Evolutionary conservation across 2,329 filamentous ascomycete genomes (phyloP), one percentile per base, ranked within the genome.

Genomic region (Fusarium torreyae): DNA sequence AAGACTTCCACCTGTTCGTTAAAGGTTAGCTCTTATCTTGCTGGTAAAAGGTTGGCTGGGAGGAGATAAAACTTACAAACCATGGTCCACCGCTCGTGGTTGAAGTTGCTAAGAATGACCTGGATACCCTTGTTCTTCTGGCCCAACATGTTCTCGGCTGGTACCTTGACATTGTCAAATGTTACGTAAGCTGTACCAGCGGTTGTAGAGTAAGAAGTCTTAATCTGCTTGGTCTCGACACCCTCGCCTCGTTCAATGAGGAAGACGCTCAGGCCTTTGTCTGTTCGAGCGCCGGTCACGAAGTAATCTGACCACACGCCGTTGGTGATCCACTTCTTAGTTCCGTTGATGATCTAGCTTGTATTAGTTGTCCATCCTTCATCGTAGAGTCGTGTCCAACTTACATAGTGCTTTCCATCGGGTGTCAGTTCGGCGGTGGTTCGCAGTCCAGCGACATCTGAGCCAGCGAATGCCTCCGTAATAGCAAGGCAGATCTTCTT

Each of bases 401-500:
- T 69, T 87, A 86, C 80, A 77, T 92, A 94, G 80, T 90, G 86
- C 77, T 91, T 90, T 46, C 92, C 92, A 75, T 94, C 92, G 2
- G 89, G 81, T 0, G 91, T 93, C 83, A 94, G 93, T 71, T 86
- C 86, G 2, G 92, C 93, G 0, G 92, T 96, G 0, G 93, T 96
- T 66, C 91, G 86, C 38, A 97, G 84, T 17, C 92, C 89, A 15
- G 93, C 92, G 6, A 97, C 93, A 78, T 97, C 94, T 38, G 80
- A 81, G 18, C 93, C 93, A 17, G 93, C 93, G 80, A 97, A 96
- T 0, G 94, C 93, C 80, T 97, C 94, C 2, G 93, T 96, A 75
- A 97, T 94, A 54, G 93, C 93, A 5, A 97, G 84, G 76, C 91
- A 95, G 77, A 96, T 93, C 85, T 94, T 94, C 88, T 96, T 96